Percentiles rank a stretch among this genome's conserved stretches.
phyloP scores from a whole-genome alignment of 345 rosid genomes.

The Salix suchowensis region DNA sequence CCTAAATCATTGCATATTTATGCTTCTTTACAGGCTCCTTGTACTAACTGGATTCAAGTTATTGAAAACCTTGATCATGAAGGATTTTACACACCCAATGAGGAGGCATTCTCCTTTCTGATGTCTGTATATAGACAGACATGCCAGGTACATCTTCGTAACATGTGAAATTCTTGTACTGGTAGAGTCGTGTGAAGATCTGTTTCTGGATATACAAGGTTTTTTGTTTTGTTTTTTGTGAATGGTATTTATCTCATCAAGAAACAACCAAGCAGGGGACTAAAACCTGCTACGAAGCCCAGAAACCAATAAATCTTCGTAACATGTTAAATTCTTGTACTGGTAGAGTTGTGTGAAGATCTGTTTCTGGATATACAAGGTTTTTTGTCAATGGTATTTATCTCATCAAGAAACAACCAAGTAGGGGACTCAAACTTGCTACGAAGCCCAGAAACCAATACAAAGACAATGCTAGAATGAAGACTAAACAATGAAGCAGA shows the following conservation, averaged over 20 bases:
- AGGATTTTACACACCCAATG: slow-evolving; percentile 73
- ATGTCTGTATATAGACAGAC: slow-evolving; percentile 72
- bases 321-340: not conserved
- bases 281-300: too few relatives aligned
- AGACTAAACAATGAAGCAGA: too few relatives aligned
- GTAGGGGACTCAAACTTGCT: too few relatives aligned
- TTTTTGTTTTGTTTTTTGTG: not conserved
- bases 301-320: not conserved
- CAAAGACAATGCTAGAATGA: too few relatives aligned
- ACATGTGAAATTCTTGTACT: not conserved
- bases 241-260: too few relatives aligned
- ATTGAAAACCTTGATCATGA: slow-evolving; percentile 80
- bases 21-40: slow-evolving; percentile 64
- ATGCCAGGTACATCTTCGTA: slow-evolving; percentile 56
- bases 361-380: not conserved
- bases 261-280: too few relatives aligned
- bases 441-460: too few relatives aligned
- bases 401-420: too few relatives aligned
- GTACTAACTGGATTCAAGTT: slow-evolving; percentile 69
- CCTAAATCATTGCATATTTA: slow-evolving; percentile 1
- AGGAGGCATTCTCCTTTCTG: slow-evolving; percentile 76
- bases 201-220: not conserved
- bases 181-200: not conserved
- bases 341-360: not conserved
- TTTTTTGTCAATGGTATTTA: too few relatives aligned